Percentiles rank a stretch among this genome's conserved stretches.
These are phyloP conservation scores for Takashimella tepidaria DNA, from an alignment of 1,284 basidiomycete species.

Conservation along the genomic window DNA sequence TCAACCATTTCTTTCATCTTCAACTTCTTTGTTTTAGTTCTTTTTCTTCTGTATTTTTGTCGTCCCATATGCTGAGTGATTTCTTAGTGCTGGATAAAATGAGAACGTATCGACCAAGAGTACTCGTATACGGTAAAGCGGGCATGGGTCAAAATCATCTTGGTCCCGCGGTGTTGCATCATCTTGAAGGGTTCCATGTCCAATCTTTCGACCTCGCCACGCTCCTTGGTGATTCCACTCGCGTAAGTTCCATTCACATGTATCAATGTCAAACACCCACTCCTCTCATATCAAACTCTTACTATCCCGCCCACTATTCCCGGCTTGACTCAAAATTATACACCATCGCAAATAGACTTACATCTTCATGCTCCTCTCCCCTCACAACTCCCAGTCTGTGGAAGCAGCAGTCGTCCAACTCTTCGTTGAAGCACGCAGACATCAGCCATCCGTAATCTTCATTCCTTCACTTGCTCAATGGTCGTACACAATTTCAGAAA, in stretches of 20 bases:
- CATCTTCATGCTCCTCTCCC: no score
- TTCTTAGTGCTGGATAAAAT: slow-evolving; percentile 84
- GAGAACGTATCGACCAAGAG: slow-evolving; percentile 82
- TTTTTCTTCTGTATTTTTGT: no score
- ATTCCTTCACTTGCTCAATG: slow-evolving; percentile 85
- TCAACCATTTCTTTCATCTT: no score
- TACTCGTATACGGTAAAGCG: slow-evolving; percentile 72
- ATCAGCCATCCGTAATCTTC: slow-evolving; percentile 93
- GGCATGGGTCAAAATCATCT: slow-evolving; percentile 91
- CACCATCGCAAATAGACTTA: no score
- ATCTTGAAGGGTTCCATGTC: slow-evolving; percentile 92
- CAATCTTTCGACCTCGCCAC: slow-evolving; percentile 89
- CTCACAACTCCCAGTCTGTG: slow-evolving; percentile 57
- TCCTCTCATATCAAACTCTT: neutral
- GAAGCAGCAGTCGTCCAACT: slow-evolving; percentile 93
- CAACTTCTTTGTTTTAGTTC: no score
- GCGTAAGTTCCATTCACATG: slow-evolving; percentile 53
- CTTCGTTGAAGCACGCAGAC: slow-evolving; percentile 96
- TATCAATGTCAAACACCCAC: neutral
- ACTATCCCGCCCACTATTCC: neutral
- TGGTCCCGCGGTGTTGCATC: slow-evolving; percentile 84
- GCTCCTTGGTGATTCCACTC: slow-evolving; percentile 80
- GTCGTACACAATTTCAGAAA: slow-evolving; percentile 79
- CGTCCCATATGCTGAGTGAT: no score
- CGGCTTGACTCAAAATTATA: no score